These are phyloP conservation scores for Bathelium albidoporum DNA, from an alignment of 495 filamentous ascomycete genomes.

Conservation along the genomic window DNA sequence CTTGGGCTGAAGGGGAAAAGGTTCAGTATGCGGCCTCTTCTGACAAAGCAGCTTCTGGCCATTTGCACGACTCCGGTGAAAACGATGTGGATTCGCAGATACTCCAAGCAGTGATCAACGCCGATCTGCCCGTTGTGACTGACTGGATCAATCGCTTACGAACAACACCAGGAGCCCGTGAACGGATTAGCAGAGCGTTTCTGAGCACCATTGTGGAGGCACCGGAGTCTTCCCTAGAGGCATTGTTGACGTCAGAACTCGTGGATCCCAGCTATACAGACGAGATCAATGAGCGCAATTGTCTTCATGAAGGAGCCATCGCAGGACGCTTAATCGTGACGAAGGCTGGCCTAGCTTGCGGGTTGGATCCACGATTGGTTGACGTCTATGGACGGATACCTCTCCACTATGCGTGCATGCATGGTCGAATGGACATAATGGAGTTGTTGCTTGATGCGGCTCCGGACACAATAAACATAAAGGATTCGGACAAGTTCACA, in stretches of 20 bases:
- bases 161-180: constrained; percentile 46
- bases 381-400: constrained; percentile 94
- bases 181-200: constrained; percentile 79
- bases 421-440: constrained; percentile 80
- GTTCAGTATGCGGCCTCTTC: constrained; percentile 57
- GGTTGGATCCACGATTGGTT: constrained; percentile 62
- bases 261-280: constrained; percentile 84
- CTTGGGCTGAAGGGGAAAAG: constrained; percentile 93
- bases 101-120: constrained; percentile 71
- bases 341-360: constrained; percentile 54
- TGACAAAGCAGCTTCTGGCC: constrained; percentile 36
- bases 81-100: constrained; percentile 79
- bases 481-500: constrained; percentile 96
- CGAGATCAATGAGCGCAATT: constrained; percentile 95
- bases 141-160: constrained; percentile 53
- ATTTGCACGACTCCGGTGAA: constrained; percentile 62
- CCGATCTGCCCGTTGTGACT: constrained; percentile 51
- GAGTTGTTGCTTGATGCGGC: constrained; percentile 52
- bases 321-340: constrained; percentile 73
- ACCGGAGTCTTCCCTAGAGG: constrained; percentile 62
- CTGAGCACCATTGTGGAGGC: constrained; percentile 77
- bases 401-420: constrained; percentile 92
- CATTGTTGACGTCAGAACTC: constrained; percentile 67
- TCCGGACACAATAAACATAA: constrained; percentile 62
- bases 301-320: constrained; percentile 87